Evolutionary conservation across 306 rosid species (phyloP).

Genomic region (Ceratonia siliqua): DNA sequence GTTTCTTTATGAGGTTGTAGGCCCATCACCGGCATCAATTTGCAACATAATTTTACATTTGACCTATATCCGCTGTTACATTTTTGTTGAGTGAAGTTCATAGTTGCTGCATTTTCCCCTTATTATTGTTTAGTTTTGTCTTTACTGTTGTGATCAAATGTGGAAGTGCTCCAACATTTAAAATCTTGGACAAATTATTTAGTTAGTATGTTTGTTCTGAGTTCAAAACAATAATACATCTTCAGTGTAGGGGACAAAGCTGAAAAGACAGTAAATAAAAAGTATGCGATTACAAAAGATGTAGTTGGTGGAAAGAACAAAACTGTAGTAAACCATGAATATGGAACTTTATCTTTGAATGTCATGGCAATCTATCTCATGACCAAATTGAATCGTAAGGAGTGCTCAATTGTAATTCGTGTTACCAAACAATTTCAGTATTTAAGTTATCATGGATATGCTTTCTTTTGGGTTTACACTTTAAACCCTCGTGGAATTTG

Average conservation of each 20-base stretch:
- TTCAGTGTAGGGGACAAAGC: too few relatives aligned
- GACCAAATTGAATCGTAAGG: background rate
- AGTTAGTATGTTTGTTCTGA: background rate
- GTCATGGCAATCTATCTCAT: background rate
- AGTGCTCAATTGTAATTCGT: background rate
- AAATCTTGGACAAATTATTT: background rate
- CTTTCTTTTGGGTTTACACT: background rate
- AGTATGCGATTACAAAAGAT: background rate
- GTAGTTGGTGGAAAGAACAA: background rate
- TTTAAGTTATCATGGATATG: background rate
- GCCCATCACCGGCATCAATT: background rate
- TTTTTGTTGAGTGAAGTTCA: background rate
- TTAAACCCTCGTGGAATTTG: background rate
- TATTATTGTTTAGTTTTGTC: background rate
- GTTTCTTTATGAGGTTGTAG: slow-evolving; percentile 21
- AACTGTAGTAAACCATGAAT: background rate
- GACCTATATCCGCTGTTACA: background rate
- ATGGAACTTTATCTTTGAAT: background rate
- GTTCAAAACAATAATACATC: background rate
- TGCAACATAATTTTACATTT: slow-evolving; percentile 3
- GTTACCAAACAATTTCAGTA: background rate
- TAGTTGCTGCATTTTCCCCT: background rate
- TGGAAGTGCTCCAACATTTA: background rate
- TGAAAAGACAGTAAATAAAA: too few relatives aligned
- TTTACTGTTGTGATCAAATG: background rate